These are phyloP conservation scores for Claviceps sp. DNA, from an alignment of 2,329 filamentous ascomycete genomes.

Conservation along the genomic window DNA sequence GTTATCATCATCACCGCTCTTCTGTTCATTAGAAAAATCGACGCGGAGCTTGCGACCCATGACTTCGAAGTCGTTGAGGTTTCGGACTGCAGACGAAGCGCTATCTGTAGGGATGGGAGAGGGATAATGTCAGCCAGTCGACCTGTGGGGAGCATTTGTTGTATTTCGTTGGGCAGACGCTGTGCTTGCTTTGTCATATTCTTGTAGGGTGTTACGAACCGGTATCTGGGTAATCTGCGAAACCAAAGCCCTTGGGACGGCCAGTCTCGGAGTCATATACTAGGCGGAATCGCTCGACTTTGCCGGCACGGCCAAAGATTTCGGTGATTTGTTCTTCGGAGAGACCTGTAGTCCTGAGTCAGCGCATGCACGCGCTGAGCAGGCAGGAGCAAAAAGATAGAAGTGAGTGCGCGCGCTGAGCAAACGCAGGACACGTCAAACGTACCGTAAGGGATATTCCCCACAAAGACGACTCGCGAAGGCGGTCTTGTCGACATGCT, in stretches of 20 bases:
- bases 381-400: background rate
- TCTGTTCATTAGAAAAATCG: constrained; percentile 89
- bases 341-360: constrained; percentile 46
- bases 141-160: too few species aligned
- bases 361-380: constrained; percentile 6
- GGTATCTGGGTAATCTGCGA: constrained; percentile 86
- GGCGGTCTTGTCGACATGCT: constrained; percentile 60
- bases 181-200: background rate
- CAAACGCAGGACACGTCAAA: background rate
- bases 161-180: background rate
- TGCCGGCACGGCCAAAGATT: constrained; percentile 80
- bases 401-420: background rate
- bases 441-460: constrained; percentile 71
- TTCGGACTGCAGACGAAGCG: constrained; percentile 85
- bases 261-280: constrained; percentile 95
- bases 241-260: constrained; percentile 90
- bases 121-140: constrained; percentile 8
- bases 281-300: constrained; percentile 81
- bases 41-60: constrained; percentile 91
- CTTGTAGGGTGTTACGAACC: constrained; percentile 35
- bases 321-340: constrained; percentile 94
- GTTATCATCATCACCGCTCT: constrained; percentile 47
- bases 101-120: constrained; percentile 35
- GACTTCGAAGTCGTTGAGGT: constrained; percentile 88
- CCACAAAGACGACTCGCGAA: constrained; percentile 70